These are phyloP conservation scores for Leishmania guyanensis DNA, from an alignment of 208 protist species.

Conservation along the genomic window DNA sequence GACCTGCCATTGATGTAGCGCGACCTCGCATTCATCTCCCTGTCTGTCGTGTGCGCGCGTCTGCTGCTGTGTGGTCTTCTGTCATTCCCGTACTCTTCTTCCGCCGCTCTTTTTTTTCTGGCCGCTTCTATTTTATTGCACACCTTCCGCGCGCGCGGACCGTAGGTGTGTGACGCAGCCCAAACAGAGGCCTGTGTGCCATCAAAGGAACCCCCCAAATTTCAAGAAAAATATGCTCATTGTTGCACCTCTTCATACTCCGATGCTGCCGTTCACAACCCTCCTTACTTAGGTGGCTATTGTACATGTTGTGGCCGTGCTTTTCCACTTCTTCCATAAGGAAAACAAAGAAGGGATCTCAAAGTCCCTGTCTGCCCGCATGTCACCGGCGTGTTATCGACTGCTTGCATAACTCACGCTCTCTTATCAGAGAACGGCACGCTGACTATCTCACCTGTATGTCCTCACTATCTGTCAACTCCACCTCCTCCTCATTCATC, in stretches of 20 bases:
- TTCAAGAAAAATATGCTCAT: not conserved
- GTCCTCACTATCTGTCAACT: not conserved
- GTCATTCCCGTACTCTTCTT: slow-evolving; percentile 1
- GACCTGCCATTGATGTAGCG: slow-evolving; percentile 11
- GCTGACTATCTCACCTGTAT: not conserved
- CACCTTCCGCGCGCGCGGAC: not conserved
- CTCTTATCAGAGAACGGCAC: not conserved
- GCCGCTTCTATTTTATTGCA: not conserved
- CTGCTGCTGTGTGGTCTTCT: not conserved
- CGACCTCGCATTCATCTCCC: not conserved
- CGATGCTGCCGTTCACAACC: not conserved
- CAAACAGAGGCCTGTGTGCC: not conserved
- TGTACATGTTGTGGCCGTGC: not conserved
- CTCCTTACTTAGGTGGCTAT: not conserved
- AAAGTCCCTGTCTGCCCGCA: not conserved
- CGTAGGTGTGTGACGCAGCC: not conserved
- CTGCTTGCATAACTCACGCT: not conserved
- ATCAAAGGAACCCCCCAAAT: not conserved
- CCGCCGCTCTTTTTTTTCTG: not conserved
- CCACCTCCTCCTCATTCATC: not conserved
- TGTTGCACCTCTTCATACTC: not conserved
- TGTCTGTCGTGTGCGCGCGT: not conserved
- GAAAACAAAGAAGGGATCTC: not conserved
- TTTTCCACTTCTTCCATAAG: not conserved
- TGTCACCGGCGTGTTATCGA: not conserved